Base-by-base conservation (phyloP, 805 yeast genomes). In the Metschnikowia anglica region DNA sequence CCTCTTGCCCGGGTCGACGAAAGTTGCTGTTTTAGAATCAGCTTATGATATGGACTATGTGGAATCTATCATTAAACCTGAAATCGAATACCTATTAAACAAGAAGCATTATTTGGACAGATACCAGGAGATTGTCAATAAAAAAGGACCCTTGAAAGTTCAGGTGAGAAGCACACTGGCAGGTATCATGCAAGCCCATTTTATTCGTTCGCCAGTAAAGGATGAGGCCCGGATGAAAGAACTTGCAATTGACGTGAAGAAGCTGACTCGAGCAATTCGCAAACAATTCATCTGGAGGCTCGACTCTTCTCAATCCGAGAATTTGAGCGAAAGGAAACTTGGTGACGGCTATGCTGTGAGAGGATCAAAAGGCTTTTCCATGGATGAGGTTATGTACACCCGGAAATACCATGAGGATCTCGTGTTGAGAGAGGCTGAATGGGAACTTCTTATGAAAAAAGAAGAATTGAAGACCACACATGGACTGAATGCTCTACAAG, bases 121-220 rank as follows among this genome's bases (percentile, higher is more conserved):
- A n/a, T 43, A 61, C 16, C 44, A 43, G 11, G n/a, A 39, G 2
- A 49, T 49, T 1, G 60, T 68, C 7, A 58, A 58, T 37, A 57
- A 56, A 12, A 62, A 61, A 39, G 76, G 76, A 4, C 74, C 76
- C 2, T 58, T 37, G 24, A 52, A 58, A 34, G 71, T 68, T 5
- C 60, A 59, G 32, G 53, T 68, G 9, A 41, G 55, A 10, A 31
- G 44, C n/a, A 63, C 67, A 5, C 50, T 52, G 37, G 63, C 74
- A 1, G 74, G 72, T 0, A 52, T 62, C 3, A 48, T 59, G 35
- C 52, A 55, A 2, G 56, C 66, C 5, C 64, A 66, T 5, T 66
- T 47, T 44, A 29, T 68, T 13, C 46, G 51, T 34, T 39, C 56
- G 18, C 73, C 74, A 2, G 9, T 30, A 7, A 49, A 46, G 19